These are phyloP conservation scores for Ascoidea asiatica DNA, from an alignment of 805 yeast species.

Conservation along the genomic window DNA sequence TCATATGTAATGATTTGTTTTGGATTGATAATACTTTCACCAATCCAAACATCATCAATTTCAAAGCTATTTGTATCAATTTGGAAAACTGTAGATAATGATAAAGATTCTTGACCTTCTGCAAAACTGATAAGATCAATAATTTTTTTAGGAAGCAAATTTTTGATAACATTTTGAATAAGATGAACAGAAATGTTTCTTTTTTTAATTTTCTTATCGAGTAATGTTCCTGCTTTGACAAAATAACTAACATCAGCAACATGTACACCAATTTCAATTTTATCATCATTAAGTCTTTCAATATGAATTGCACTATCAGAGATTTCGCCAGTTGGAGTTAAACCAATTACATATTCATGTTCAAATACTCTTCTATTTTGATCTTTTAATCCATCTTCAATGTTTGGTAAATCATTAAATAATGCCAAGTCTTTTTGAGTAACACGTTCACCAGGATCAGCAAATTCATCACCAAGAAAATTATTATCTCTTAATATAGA, in stretches of 20 bases:
- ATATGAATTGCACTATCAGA: conserved; percentile 78
- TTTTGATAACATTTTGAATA: conserved; percentile 56
- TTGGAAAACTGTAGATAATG: conserved; percentile 69
- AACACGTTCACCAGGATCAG: conserved; percentile 25
- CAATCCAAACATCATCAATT: conserved; percentile 64
- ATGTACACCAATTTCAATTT: conserved; percentile 77
- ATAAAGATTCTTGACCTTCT: conserved; percentile 44
- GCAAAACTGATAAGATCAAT: conserved; percentile 48
- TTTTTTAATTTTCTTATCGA: conserved; percentile 84
- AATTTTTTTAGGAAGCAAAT: conserved; percentile 56
- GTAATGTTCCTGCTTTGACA: conserved; percentile 54
- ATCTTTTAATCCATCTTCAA: conserved; percentile 15
- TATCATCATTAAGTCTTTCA: conserved; percentile 42
- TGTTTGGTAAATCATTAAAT: conserved; percentile 20
- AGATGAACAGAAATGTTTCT: conserved; percentile 81
- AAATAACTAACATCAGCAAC: conserved; percentile 66
- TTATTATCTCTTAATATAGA: conserved; percentile 83
- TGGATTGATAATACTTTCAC: conserved; percentile 59
- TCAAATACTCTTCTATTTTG: conserved; percentile 36
- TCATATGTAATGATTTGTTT: conserved; percentile 39
- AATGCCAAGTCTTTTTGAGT: conserved; percentile 13
- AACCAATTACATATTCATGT: conserved; percentile 50
- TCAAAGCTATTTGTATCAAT: conserved; percentile 62
- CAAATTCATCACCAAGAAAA: conserved; percentile 69
- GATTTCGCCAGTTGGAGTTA: conserved; percentile 40